A percentile compares a stretch with the other conserved stretches of the same genome.
These are phyloP conservation scores for Gastrodia elata DNA, from an alignment of 106 monocot genomes.

Conservation along the genomic window DNA sequence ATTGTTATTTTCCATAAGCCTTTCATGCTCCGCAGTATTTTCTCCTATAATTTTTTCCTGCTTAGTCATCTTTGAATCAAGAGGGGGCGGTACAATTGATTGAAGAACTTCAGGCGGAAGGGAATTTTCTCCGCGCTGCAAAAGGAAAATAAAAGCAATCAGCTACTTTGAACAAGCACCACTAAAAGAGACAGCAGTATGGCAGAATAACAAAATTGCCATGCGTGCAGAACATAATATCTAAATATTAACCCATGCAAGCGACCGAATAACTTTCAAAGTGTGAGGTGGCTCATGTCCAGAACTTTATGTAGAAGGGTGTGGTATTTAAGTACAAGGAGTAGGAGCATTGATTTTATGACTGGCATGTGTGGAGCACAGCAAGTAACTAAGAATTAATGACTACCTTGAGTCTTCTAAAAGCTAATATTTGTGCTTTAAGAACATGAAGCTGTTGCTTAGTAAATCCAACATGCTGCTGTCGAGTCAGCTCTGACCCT, in stretches of 20 bases:
- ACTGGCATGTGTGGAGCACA: background rate
- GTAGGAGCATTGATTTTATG: background rate
- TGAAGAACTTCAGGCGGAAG: slow-evolving; percentile 82
- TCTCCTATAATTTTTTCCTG: slow-evolving; percentile 25
- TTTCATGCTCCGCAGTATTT: slow-evolving; percentile 35
- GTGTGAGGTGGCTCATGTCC: background rate
- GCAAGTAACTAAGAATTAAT: background rate
- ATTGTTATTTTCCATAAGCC: slow-evolving; percentile 27
- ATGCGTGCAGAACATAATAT: background rate
- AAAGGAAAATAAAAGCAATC: slow-evolving; percentile 5
- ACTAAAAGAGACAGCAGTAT: background rate
- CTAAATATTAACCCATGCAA: background rate
- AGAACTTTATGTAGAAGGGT: background rate
- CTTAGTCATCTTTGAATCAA: slow-evolving; percentile 30
- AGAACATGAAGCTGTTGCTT: slow-evolving; percentile 91
- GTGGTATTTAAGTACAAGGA: background rate
- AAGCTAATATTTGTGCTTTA: slow-evolving; percentile 97
- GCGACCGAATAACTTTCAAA: background rate
- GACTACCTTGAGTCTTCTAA: slow-evolving; percentile 80
- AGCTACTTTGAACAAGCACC: background rate
- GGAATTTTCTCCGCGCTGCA: slow-evolving; percentile 74
- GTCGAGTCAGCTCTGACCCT: slow-evolving; percentile 16
- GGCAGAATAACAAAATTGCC: background rate
- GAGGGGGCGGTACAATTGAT: slow-evolving; percentile 61
- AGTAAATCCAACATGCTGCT: slow-evolving; percentile 58